Percentiles rank a stretch among this genome's conserved stretches.
phyloP scores from a whole-genome alignment of 2,329 filamentous ascomycete genomes.

The Grosmannia penicillata region DNA sequence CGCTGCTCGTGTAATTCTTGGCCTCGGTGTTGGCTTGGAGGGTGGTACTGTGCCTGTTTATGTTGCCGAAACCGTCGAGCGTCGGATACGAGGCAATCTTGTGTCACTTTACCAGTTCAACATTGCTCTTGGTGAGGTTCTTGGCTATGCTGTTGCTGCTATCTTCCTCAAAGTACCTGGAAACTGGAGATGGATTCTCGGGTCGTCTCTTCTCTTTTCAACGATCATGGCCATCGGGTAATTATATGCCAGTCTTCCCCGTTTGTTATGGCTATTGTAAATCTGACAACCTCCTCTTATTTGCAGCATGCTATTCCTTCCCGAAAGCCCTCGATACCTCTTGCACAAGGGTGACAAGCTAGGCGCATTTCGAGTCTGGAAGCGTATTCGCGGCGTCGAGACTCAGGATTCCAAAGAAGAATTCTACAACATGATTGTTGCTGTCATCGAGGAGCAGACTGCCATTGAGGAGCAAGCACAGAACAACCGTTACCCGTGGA shows the following conservation, averaged over 20 bases:
- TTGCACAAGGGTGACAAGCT: constrained; percentile 50
- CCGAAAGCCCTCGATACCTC: constrained; percentile 52
- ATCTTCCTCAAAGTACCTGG: constrained; percentile 57
- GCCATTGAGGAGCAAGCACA: constrained; percentile 32
- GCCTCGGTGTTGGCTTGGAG: constrained; percentile 56
- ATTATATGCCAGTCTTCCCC: constrained; percentile 14
- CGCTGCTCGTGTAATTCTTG: constrained; percentile 51
- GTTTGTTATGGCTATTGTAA: background rate
- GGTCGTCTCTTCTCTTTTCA: constrained; percentile 56
- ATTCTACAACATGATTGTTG: constrained; percentile 57
- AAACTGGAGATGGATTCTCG: constrained; percentile 62
- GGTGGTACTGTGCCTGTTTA: constrained; percentile 63
- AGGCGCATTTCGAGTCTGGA: constrained; percentile 55
- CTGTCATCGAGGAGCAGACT: constrained; percentile 41
- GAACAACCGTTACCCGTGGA: constrained; percentile 48
- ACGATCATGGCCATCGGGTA: constrained; percentile 39
- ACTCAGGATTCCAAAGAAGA: constrained; percentile 46
- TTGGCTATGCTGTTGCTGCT: constrained; percentile 58
- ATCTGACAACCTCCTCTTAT: background rate
- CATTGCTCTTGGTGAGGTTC: constrained; percentile 59
- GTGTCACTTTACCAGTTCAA: constrained; percentile 65
- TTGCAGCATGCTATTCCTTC: constrained; percentile 52
- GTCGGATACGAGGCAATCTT: constrained; percentile 52
- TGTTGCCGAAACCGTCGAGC: constrained; percentile 57
- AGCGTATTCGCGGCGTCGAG: constrained; percentile 49